A percentile compares a stretch with the other conserved stretches of the same genome.
Evolutionary conservation across 768 basidiomycete genomes (phyloP).

Genomic region (Mycena indigotica): DNA sequence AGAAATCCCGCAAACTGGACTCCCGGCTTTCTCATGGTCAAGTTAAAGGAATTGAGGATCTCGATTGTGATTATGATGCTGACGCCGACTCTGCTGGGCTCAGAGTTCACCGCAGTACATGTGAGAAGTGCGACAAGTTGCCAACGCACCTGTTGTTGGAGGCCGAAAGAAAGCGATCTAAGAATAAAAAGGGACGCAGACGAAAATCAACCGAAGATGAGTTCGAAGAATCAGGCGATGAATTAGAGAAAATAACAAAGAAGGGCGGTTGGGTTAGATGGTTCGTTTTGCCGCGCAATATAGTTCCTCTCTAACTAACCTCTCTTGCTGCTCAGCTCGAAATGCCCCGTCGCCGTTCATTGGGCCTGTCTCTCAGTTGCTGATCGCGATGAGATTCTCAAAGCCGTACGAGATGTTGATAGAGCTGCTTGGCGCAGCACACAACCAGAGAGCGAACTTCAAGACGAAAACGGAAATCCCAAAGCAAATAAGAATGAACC

Average conservation of each 20-base stretch:
- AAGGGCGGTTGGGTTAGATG: constrained; percentile 87
- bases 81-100: constrained; percentile 61
- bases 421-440: constrained; percentile 38
- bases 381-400: constrained; percentile 74
- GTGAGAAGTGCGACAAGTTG: constrained; percentile 68
- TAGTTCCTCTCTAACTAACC: constrained; percentile 12
- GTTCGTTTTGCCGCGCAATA: constrained; percentile 40
- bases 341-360: constrained; percentile 76
- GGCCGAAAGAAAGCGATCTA: constrained; percentile 37
- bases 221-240: constrained; percentile 56
- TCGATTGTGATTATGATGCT: constrained; percentile 50
- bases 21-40: constrained; percentile 46
- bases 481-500: constrained; percentile 34
- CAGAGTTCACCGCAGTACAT: constrained; percentile 60
- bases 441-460: constrained; percentile 26
- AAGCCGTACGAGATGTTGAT: constrained; percentile 61
- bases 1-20: constrained; percentile 30
- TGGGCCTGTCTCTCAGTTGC: constrained; percentile 71
- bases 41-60: constrained; percentile 43
- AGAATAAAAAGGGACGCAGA: constrained; percentile 44
- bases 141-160: constrained; percentile 61
- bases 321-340: constrained; percentile 55
- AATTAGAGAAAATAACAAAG: constrained; percentile 48
- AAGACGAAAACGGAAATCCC: constrained; percentile 24
- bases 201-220: constrained; percentile 47